These are phyloP conservation scores for Malassezia psittaci DNA, from an alignment of 1,284 basidiomycete species.

Conservation along the genomic window DNA sequence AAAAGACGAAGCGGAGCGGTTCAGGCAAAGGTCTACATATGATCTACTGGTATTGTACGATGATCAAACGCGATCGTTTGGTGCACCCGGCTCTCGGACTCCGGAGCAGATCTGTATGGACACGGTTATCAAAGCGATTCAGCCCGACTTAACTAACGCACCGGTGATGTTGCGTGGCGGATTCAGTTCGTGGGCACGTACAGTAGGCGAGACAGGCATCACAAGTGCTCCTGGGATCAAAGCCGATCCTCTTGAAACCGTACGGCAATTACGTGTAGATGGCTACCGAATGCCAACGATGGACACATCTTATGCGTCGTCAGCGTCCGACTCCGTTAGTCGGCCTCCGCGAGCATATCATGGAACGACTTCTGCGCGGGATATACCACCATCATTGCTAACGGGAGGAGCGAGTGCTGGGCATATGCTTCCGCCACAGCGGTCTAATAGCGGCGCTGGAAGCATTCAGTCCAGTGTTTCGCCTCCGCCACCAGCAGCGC, in stretches of 20 bases:
- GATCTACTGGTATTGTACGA: constrained; percentile 88
- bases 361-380: not conserved
- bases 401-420: not conserved
- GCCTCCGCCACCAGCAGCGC: constrained; percentile 8
- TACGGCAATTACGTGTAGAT: constrained; percentile 8
- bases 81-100: constrained; percentile 5
- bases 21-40: constrained; percentile 70
- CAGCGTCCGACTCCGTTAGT: not conserved
- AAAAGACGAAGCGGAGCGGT: constrained; percentile 60
- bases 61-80: constrained; percentile 57
- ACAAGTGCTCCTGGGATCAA: constrained; percentile 37
- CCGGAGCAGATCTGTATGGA: constrained; percentile 9
- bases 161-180: constrained; percentile 81
- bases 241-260: constrained; percentile 8
- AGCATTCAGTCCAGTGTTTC: not conserved
- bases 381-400: not conserved
- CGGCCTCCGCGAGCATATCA: constrained; percentile 6
- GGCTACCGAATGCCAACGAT: not conserved
- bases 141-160: constrained; percentile 50
- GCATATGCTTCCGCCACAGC: not conserved
- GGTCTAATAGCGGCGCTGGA: not conserved
- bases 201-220: constrained; percentile 55
- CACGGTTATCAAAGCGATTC: constrained; percentile 56
- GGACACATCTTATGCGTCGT: too few relatives aligned
- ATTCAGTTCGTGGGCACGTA: constrained; percentile 67